Conservation (phyloP, 176 grass and related monocot genomes). For the Zea luxurians region DNA sequence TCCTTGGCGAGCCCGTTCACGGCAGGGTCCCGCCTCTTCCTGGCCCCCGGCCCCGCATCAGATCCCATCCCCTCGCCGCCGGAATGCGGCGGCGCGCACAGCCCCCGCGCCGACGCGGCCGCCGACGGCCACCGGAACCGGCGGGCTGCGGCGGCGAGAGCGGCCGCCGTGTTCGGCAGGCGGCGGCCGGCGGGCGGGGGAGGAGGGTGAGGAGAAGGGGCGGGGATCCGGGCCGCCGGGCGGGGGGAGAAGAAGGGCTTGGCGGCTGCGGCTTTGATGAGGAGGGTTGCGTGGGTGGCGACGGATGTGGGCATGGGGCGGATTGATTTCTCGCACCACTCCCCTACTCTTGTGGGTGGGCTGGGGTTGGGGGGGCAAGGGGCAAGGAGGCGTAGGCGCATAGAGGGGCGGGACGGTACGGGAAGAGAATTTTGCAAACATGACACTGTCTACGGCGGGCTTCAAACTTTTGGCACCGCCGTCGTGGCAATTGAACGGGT, state of each 20-base stretch:
- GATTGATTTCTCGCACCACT: slow-evolving; percentile 30
- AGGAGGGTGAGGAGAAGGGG: not conserved
- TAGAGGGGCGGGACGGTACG: not conserved
- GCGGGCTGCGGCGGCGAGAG: slow-evolving; percentile 23
- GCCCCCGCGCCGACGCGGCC: slow-evolving; percentile 39
- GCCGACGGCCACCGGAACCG: slow-evolving; percentile 44
- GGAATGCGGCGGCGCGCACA: slow-evolving; percentile 48
- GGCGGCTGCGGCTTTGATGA: slow-evolving; percentile 51
- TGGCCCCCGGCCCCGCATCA: slow-evolving; percentile 25
- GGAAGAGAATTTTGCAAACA: too few relatives aligned
- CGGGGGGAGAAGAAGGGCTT: slow-evolving; percentile 46
- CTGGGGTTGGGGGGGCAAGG: not conserved
- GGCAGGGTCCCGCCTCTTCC: slow-evolving; percentile 24
- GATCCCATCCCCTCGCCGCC: slow-evolving; percentile 56
- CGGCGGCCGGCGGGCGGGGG: not conserved
- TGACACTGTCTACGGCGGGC: too few relatives aligned
- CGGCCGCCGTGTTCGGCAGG: slow-evolving; percentile 19
- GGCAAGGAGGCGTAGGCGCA: too few relatives aligned
- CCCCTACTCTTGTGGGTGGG: not conserved
- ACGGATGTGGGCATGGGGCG: slow-evolving; percentile 51
- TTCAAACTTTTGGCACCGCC: too few relatives aligned
- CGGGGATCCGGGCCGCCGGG: slow-evolving; percentile 46
- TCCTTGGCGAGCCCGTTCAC: slow-evolving; percentile 53
- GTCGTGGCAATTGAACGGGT: not conserved
- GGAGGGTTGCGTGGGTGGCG: slow-evolving; percentile 47